phyloP scores from a whole-genome alignment of 2,329 filamentous ascomycete species.

The Bretziella fagacearum region DNA sequence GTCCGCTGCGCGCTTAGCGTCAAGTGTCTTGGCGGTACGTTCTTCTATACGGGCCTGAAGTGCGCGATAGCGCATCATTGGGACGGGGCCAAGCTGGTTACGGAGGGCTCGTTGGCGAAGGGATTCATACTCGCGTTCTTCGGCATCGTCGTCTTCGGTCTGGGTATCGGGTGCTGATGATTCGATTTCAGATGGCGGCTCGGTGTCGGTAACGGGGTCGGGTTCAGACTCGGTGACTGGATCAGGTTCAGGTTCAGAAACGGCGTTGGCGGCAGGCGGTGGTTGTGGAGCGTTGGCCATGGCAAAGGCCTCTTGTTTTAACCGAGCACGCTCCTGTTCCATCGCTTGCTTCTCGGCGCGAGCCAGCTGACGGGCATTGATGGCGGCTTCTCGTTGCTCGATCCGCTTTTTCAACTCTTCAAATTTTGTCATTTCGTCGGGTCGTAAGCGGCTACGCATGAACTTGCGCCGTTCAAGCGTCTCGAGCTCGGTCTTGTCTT shows the following conservation, averaged over 20 bases:
- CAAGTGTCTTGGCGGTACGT: constrained; percentile 3
- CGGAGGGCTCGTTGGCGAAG: constrained; percentile 8
- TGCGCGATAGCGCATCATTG: constrained; percentile 8
- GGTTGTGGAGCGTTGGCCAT: not conserved
- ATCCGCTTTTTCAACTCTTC: not conserved
- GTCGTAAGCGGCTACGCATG: constrained; percentile 3
- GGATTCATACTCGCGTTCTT: constrained; percentile 6
- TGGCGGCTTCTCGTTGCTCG: not conserved
- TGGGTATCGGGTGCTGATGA: constrained; percentile 12
- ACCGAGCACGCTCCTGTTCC: not conserved
- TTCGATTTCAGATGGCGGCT: constrained; percentile 14
- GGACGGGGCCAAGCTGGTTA: constrained; percentile 8
- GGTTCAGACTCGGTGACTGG: constrained; percentile 12
- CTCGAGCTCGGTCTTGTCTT: not conserved
- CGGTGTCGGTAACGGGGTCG: constrained; percentile 13
- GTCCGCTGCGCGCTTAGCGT: constrained; percentile 7
- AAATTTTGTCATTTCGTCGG: not conserved
- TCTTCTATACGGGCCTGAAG: constrained; percentile 4
- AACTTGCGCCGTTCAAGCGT: constrained; percentile 4
- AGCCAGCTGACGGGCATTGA: not conserved
- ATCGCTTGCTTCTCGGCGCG: not conserved
- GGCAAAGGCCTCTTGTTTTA: not conserved
- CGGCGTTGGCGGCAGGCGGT: constrained; percentile 5
- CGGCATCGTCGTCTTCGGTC: constrained; percentile 13
- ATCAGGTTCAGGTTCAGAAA: constrained; percentile 11